Evolutionary conservation across 345 rosid genomes (phyloP).

Genomic region (Rhodamnia argentea): DNA sequence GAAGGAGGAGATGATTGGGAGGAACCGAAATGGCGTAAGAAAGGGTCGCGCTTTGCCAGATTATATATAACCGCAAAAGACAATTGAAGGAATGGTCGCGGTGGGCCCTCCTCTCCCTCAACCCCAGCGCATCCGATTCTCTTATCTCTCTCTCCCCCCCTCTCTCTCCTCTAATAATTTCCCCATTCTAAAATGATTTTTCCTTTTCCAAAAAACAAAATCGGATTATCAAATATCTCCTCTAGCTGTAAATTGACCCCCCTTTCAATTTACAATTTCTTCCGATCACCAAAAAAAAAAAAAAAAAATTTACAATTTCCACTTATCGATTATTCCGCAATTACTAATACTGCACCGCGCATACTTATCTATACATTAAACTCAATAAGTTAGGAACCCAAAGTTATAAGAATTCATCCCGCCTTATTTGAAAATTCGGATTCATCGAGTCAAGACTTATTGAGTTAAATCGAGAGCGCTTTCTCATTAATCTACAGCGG

Average conservation of each 20-base stretch:
- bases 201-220: not conserved
- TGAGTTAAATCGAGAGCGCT: not conserved
- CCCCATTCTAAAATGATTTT: not conserved
- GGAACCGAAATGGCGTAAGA: not conserved
- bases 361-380: not conserved
- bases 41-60: not conserved
- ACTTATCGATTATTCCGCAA: not conserved
- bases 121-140: not conserved
- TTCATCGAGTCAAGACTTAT: not conserved
- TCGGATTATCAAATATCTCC: not conserved
- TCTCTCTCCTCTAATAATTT: not conserved
- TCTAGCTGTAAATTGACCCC: not conserved
- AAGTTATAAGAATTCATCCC: not conserved
- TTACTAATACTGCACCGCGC: not conserved
- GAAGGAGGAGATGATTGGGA: not conserved
- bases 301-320: too few relatives aligned
- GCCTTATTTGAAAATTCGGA: not conserved
- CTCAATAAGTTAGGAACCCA: not conserved
- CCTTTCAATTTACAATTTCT: not conserved
- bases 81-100: not conserved
- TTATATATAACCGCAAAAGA: not conserved
- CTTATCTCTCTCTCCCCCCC: not conserved
- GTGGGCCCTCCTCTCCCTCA: not conserved
- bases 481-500: not conserved
- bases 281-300: too few relatives aligned